Percentiles rank a stretch among this genome's conserved stretches.
These are phyloP conservation scores for Eutrema japonicum DNA, from an alignment of 345 rosid species.

Conservation along the genomic window DNA sequence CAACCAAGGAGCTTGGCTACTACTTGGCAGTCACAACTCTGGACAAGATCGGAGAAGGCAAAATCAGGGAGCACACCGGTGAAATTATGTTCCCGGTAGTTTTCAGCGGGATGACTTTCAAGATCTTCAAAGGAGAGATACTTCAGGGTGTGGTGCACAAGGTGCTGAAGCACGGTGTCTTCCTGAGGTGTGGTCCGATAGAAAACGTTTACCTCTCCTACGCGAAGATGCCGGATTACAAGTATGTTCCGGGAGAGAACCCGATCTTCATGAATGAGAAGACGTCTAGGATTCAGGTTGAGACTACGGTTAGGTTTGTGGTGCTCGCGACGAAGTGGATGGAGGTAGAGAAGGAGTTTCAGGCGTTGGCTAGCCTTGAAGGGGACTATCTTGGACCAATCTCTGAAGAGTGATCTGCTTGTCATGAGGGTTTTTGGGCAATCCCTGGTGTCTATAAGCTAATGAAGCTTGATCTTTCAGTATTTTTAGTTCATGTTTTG, in stretches of 20 bases:
- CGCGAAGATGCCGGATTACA: constrained; percentile 69
- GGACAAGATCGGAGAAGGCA: constrained; percentile 75
- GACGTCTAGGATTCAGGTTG: constrained; percentile 64
- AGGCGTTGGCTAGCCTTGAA: constrained; percentile 78
- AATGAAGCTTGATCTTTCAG: background rate
- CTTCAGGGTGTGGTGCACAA: constrained; percentile 71
- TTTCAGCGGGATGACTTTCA: constrained; percentile 76
- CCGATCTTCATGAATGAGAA: constrained; percentile 69
- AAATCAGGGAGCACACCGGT: constrained; percentile 65
- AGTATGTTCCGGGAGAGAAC: constrained; percentile 65
- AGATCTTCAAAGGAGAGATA: constrained; percentile 80
- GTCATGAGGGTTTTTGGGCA: constrained; percentile 6
- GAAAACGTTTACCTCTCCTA: constrained; percentile 64
- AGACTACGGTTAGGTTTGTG: constrained; percentile 54
- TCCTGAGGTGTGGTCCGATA: constrained; percentile 73
- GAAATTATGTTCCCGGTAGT: constrained; percentile 81
- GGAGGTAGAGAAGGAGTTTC: constrained; percentile 84
- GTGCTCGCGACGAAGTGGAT: constrained; percentile 82
- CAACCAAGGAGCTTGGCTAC: constrained; percentile 79
- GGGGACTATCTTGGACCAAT: constrained; percentile 79
- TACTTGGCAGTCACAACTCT: constrained; percentile 59
- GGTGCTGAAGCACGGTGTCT: constrained; percentile 83
- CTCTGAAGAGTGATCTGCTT: constrained; percentile 37
- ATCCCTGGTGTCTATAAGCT: constrained; percentile 7
- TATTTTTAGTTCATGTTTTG: background rate